phyloP scores from a whole-genome alignment of 2,329 filamentous ascomycete species.

The Berkeleyomyces rouxiae region DNA sequence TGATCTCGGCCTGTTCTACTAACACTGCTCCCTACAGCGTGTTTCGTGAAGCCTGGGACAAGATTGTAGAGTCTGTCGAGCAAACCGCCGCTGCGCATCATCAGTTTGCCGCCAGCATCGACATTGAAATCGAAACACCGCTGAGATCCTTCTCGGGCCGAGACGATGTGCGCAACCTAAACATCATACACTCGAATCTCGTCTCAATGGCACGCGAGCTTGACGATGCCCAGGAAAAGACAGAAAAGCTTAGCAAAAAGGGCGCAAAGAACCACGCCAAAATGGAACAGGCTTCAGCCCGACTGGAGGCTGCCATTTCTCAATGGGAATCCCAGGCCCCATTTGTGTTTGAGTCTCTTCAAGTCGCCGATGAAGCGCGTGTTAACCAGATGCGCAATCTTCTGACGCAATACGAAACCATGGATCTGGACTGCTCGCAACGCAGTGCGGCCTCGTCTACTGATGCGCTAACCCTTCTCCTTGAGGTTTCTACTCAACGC shows the following conservation, averaged over 20 bases:
- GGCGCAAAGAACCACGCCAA: slow-evolving; percentile 62
- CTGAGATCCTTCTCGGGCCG: slow-evolving; percentile 57
- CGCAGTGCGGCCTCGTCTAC: slow-evolving; percentile 58
- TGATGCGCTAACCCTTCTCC: slow-evolving; percentile 60
- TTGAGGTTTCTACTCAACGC: slow-evolving; percentile 72
- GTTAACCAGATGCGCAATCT: slow-evolving; percentile 81
- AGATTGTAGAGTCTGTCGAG: slow-evolving; percentile 65
- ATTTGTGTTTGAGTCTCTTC: slow-evolving; percentile 84
- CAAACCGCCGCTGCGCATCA: slow-evolving; percentile 71
- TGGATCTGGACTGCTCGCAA: slow-evolving; percentile 77
- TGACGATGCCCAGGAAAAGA: slow-evolving; percentile 66
- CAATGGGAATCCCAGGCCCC: slow-evolving; percentile 93
- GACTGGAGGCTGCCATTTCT: slow-evolving; percentile 59
- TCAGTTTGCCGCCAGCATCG: slow-evolving; percentile 62
- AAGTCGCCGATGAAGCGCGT: slow-evolving; percentile 76
- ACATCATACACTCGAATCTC: slow-evolving; percentile 67
- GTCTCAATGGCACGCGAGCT: slow-evolving; percentile 67
- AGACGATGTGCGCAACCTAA: slow-evolving; percentile 67
- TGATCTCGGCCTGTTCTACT: background rate
- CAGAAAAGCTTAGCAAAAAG: slow-evolving; percentile 70
- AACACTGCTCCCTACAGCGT: slow-evolving; percentile 37
- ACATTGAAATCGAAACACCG: slow-evolving; percentile 72
- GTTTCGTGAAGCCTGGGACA: slow-evolving; percentile 81
- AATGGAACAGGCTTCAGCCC: slow-evolving; percentile 54
- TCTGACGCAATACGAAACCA: slow-evolving; percentile 82